phyloP scores from a whole-genome alignment of 306 rosid genomes.

The Quercus wislizeni region DNA sequence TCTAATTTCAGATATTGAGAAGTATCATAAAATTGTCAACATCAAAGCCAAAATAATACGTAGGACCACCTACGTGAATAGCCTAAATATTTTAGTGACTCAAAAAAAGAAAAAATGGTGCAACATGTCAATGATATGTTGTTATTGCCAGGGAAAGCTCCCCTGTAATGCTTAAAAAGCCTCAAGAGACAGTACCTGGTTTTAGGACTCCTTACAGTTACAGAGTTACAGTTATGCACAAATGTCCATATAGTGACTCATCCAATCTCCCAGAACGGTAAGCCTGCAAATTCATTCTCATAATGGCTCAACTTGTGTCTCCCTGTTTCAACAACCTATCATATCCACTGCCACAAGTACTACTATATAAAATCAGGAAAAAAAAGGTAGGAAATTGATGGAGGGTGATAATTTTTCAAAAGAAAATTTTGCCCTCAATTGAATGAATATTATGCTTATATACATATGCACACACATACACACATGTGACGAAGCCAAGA shows the following conservation, averaged over 20 bases:
- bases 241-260: not conserved
- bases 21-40: too few relatives aligned
- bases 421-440: not conserved
- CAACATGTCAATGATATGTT: not conserved
- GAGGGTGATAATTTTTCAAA: too few relatives aligned
- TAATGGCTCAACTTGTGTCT: not conserved
- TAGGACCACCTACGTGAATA: too few relatives aligned
- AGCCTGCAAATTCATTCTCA: not conserved
- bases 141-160: not conserved
- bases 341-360: not conserved
- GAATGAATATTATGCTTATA: too few relatives aligned
- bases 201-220: not conserved
- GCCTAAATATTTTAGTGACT: too few relatives aligned
- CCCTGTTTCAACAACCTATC: not conserved
- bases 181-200: not conserved
- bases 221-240: conserved; percentile 2
- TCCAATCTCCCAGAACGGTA: not conserved
- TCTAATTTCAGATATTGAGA: too few relatives aligned
- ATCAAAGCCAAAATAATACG: too few relatives aligned
- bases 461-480: too few relatives aligned
- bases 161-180: not conserved
- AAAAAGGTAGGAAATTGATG: not conserved
- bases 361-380: not conserved
- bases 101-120: not conserved
- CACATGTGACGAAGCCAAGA: too few relatives aligned